phyloP scores from a whole-genome alignment of 164 flowering plant species.

The Echeveria elegans region DNA sequence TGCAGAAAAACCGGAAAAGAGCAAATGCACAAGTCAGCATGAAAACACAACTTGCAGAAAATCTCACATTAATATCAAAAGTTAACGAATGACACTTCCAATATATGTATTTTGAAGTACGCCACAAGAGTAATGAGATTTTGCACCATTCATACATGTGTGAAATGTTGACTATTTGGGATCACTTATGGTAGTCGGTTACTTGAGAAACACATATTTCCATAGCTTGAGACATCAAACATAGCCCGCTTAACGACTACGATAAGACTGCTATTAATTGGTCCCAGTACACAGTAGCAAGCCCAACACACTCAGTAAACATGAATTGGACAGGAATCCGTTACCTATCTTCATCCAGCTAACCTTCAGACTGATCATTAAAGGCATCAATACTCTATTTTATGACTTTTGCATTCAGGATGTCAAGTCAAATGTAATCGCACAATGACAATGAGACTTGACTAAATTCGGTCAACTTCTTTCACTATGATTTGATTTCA shows the following conservation, averaged over 20 bases:
- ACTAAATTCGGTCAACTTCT: no score
- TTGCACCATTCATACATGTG: neutral
- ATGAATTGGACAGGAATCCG: neutral
- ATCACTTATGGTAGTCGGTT: neutral
- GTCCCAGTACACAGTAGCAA: neutral
- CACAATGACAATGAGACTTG: no score
- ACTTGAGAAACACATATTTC: neutral
- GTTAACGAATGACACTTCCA: neutral
- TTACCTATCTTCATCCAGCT: neutral
- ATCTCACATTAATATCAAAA: neutral
- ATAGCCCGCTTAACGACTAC: neutral
- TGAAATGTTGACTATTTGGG: neutral
- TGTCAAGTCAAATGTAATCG: neutral
- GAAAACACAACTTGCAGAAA: neutral
- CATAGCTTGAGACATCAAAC: neutral
- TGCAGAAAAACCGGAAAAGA: slow-evolving; percentile 12
- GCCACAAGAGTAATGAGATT: neutral
- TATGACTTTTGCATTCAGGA: neutral
- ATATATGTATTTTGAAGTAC: neutral
- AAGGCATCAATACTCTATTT: neutral
- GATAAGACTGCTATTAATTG: neutral
- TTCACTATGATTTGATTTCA: no score
- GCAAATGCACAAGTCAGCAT: neutral
- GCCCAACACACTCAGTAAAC: neutral
- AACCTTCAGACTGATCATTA: neutral